These are phyloP conservation scores for Umbelopsis sp. DNA, from an alignment of 371 early-diverging fungal species.

Conservation along the genomic window DNA sequence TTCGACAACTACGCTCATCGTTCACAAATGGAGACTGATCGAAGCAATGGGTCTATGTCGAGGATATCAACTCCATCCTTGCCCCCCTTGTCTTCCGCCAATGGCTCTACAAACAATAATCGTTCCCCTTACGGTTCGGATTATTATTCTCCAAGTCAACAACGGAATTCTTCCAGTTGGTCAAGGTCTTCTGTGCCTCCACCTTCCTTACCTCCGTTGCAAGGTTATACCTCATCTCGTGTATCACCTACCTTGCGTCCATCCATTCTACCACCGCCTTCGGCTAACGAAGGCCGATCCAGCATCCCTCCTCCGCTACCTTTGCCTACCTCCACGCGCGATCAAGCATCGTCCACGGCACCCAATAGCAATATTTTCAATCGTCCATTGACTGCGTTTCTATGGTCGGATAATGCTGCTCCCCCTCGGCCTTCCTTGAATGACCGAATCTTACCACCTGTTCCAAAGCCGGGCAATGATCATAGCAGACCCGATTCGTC, in stretches of 20 bases:
- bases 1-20: conserved; percentile 8
- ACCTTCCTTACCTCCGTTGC: conserved; percentile 9
- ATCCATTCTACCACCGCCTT: conserved; percentile 7
- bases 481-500: neutral
- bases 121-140: conserved; percentile 11
- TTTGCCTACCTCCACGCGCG: neutral
- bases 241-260: conserved; percentile 11
- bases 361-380: conserved; percentile 23
- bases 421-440: conserved; percentile 11
- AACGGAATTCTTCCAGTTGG: neutral
- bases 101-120: neutral
- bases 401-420: conserved; percentile 33
- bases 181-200: conserved; percentile 13
- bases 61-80: conserved; percentile 12
- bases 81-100: neutral
- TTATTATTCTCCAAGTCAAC: conserved; percentile 5
- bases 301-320: conserved; percentile 14
- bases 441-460: conserved; percentile 8
- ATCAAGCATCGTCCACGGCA: neutral
- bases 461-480: neutral
- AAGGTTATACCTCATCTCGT: conserved; percentile 9
- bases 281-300: neutral
- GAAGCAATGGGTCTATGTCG: neutral
- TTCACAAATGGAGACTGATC: neutral
- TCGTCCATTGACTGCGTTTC: conserved; percentile 44